phyloP scores from a whole-genome alignment of 2,329 filamentous ascomycete species.

The Fusarium acutatum region DNA sequence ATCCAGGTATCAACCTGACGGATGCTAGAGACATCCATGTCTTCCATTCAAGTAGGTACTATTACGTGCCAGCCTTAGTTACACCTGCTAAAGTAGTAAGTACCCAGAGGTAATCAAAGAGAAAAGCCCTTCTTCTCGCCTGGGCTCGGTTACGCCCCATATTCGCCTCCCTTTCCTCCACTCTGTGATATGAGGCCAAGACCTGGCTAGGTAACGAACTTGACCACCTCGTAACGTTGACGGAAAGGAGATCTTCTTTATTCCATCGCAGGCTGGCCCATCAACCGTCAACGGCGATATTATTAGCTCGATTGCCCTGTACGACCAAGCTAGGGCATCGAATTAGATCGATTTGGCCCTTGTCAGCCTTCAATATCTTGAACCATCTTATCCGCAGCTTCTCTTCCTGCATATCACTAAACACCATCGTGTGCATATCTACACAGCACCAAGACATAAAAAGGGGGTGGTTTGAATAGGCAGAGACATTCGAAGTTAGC shows the following conservation, averaged over 20 bases:
- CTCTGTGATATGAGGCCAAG: slow-evolving; percentile 15
- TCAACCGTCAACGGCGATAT: slow-evolving; percentile 13
- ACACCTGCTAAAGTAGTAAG: background rate
- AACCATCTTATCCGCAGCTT: background rate
- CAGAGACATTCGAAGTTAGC: slow-evolving; percentile 8
- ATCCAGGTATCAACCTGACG: background rate
- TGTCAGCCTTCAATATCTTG: slow-evolving; percentile 4
- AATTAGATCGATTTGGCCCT: slow-evolving; percentile 12
- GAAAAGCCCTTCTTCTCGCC: slow-evolving; percentile 1
- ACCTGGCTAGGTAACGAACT: background rate
- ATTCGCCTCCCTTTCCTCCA: slow-evolving; percentile 20
- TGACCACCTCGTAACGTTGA: background rate
- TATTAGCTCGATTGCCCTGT: slow-evolving; percentile 35
- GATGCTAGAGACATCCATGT: background rate
- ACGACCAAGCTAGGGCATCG: slow-evolving; percentile 23
- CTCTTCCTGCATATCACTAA: background rate
- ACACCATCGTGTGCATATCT: background rate
- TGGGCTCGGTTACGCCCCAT: slow-evolving; percentile 13
- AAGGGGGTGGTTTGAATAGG: background rate
- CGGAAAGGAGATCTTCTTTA: slow-evolving; percentile 19
- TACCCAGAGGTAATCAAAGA: slow-evolving; percentile 10
- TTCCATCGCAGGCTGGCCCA: slow-evolving; percentile 16
- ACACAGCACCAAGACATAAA: slow-evolving; percentile 2
- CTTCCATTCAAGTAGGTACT: background rate
- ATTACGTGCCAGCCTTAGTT: background rate